These are phyloP conservation scores for Ciborinia camelliae DNA, from an alignment of 2,329 filamentous ascomycete species.

Conservation along the genomic window DNA sequence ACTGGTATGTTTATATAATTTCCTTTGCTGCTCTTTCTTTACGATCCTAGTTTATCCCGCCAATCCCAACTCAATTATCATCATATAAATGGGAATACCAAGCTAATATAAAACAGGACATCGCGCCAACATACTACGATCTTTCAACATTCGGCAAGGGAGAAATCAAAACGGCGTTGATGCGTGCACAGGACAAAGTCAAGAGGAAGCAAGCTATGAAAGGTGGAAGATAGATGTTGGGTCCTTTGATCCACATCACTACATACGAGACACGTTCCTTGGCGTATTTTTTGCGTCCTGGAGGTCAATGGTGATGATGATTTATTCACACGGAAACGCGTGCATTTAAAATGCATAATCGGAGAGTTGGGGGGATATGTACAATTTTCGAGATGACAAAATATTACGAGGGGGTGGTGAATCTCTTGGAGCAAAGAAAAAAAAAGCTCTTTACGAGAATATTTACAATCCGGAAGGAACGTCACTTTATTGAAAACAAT, in stretches of 20 bases:
- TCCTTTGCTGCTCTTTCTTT: constrained; percentile 9
- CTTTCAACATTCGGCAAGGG: constrained; percentile 77
- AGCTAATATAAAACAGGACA: constrained; percentile 63
- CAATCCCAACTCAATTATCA: not conserved
- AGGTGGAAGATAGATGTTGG: constrained; percentile 25
- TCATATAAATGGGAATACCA: constrained; percentile 26
- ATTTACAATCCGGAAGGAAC: not conserved
- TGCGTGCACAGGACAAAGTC: constrained; percentile 57
- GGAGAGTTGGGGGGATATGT: not conserved
- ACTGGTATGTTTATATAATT: constrained; percentile 55
- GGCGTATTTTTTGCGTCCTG: not conserved
- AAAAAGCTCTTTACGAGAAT: not conserved
- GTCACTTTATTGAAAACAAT: not conserved
- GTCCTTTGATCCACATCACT: not conserved
- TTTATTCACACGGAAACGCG: not conserved
- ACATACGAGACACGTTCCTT: not conserved
- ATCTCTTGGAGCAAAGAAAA: not conserved
- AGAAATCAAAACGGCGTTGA: constrained; percentile 71
- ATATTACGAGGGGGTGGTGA: not conserved
- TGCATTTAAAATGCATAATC: not conserved
- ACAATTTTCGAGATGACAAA: not conserved
- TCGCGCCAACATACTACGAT: constrained; percentile 91
- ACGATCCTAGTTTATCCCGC: not conserved
- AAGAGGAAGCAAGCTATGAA: constrained; percentile 47
- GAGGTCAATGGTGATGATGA: not conserved